Evolutionary conservation across 23 red algal species (phyloP).

Genomic region (Gracilaria vermiculophylla): DNA sequence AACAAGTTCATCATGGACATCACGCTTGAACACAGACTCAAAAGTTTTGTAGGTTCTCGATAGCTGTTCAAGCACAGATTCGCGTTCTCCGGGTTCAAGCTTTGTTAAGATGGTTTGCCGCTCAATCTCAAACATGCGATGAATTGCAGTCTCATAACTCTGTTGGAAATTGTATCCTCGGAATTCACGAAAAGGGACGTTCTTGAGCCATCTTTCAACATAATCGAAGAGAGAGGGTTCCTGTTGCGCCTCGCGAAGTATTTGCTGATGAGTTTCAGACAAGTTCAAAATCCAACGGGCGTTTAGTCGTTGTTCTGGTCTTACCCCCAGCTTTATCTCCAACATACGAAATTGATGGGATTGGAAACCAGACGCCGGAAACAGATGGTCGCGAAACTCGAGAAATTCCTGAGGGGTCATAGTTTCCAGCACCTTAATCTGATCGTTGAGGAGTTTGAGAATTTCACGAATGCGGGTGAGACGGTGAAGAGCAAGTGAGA

Average conservation of each 20-base stretch:
- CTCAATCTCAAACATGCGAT: constrained; percentile 90
- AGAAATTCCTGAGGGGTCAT: constrained; percentile 99
- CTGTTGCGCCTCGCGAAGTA: constrained; percentile 72
- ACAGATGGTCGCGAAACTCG: constrained; percentile 96
- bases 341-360: constrained; percentile 90
- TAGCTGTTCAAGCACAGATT: constrained; percentile 60
- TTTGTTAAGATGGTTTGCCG: constrained; percentile 57
- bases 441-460: constrained; percentile 88
- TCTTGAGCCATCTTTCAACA: constrained; percentile 91
- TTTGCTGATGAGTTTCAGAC: constrained; percentile 59
- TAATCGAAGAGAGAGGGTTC: constrained; percentile 92
- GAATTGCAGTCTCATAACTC: constrained; percentile 75
- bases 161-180: constrained; percentile 91
- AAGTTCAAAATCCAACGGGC: constrained; percentile 77
- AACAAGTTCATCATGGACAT: constrained; percentile 86
- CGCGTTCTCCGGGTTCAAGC: constrained; percentile 56
- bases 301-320: constrained; percentile 76
- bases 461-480: constrained; percentile 90
- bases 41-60: constrained; percentile 68
- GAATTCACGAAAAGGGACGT: constrained; percentile 93
- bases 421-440: constrained; percentile 94
- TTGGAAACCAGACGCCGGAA: constrained; percentile 97
- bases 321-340: constrained; percentile 92
- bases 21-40: constrained; percentile 82
- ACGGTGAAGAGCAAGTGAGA: constrained; percentile 91